A percentile compares a stretch with the other conserved stretches of the same genome.
phyloP scores from a whole-genome alignment of 345 rosid genomes.

The Syzygium aromaticum region DNA sequence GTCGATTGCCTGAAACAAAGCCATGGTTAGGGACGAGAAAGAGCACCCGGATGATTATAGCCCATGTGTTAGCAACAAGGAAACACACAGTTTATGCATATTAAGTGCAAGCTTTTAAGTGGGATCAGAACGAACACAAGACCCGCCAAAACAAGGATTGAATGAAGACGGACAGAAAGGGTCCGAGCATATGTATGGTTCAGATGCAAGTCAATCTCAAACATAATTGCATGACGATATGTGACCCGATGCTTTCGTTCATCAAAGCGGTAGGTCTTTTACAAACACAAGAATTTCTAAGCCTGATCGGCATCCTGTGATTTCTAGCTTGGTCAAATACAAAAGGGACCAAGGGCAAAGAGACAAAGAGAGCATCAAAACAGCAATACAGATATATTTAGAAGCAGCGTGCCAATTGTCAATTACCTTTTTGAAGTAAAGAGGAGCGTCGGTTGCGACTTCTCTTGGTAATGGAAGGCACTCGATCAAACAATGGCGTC shows the following conservation, averaged over 20 bases:
- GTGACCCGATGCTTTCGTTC: background rate
- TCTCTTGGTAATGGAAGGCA: slow-evolving; percentile 73
- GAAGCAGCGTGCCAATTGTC: background rate
- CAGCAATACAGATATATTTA: background rate
- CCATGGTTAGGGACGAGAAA: background rate
- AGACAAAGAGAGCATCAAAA: background rate
- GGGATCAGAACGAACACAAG: background rate
- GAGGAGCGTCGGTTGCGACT: slow-evolving; percentile 71
- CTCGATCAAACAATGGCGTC: slow-evolving; percentile 76
- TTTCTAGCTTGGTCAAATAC: background rate
- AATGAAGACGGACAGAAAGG: background rate
- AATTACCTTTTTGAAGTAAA: slow-evolving; percentile 73
- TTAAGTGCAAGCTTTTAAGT: background rate
- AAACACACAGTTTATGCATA: background rate
- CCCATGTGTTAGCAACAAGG: background rate
- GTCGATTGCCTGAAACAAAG: slow-evolving; percentile 59
- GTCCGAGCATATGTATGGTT: background rate
- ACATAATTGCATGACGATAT: background rate
- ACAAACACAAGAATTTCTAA: background rate
- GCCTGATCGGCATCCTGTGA: background rate
- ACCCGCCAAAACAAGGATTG: background rate
- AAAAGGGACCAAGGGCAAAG: background rate
- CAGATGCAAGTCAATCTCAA: background rate
- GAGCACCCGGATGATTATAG: background rate
- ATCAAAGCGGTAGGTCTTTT: background rate